Conservation (phyloP, 2,329 filamentous ascomycete species). For the Arthrobotrys pseudoclavata region DNA sequence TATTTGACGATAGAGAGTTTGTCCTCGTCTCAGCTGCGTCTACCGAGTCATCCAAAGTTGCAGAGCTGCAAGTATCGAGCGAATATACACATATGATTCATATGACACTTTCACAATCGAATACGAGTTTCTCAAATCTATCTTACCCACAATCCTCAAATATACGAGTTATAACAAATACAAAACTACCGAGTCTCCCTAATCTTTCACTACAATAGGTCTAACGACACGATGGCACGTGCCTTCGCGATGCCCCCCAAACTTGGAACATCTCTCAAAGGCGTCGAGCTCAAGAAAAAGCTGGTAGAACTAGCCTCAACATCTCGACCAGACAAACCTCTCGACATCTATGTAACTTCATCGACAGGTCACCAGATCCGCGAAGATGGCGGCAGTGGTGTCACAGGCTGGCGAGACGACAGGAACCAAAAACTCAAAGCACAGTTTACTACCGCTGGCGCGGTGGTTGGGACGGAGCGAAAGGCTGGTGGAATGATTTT, state of each 20-base stretch:
- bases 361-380: conserved; percentile 55
- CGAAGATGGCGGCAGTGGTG: conserved; percentile 45
- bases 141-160: not conserved
- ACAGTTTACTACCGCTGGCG: conserved; percentile 39
- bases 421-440: conserved; percentile 50
- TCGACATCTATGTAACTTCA: conserved; percentile 48
- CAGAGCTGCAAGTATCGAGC: not conserved
- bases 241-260: conserved; percentile 41
- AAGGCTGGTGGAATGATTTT: conserved; percentile 13
- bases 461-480: conserved; percentile 36
- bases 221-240: conserved; percentile 37
- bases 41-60: not conserved
- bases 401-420: conserved; percentile 48
- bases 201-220: not conserved
- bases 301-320: conserved; percentile 53
- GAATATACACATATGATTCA: not conserved
- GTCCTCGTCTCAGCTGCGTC: not conserved
- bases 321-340: conserved; percentile 43
- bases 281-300: conserved; percentile 51
- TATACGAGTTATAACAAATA: conserved; percentile 2
- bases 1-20: not conserved
- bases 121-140: not conserved
- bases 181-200: conserved; percentile 1
- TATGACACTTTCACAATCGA: not conserved
- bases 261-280: conserved; percentile 43